These are phyloP conservation scores for Lenwebbia sp. DNA, from an alignment of 345 rosid species.

Conservation along the genomic window DNA sequence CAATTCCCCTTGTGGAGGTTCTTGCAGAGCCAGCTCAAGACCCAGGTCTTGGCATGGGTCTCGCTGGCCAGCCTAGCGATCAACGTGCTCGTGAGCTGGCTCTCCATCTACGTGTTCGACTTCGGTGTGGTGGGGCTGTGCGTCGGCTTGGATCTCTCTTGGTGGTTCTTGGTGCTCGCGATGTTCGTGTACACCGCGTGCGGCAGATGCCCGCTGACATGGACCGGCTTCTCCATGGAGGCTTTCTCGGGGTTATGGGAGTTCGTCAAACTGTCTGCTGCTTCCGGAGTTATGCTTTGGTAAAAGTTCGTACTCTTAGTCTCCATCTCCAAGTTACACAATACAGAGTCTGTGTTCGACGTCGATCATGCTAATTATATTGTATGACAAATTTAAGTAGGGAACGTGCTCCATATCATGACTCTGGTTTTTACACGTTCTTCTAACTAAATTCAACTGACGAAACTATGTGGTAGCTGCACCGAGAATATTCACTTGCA, in stretches of 20 bases:
- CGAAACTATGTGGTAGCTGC: background rate
- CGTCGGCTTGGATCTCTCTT: conserved; percentile 19
- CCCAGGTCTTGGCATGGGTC: conserved; percentile 26
- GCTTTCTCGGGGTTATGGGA: conserved; percentile 26
- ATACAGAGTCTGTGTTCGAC: background rate
- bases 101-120: conserved; percentile 10
- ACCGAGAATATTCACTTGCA: background rate
- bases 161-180: conserved; percentile 25
- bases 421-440: background rate
- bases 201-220: conserved; percentile 20
- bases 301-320: background rate
- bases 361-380: background rate
- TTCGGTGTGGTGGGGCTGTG: conserved; percentile 22
- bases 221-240: conserved; percentile 25
- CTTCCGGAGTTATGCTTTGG: conserved; percentile 41
- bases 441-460: background rate
- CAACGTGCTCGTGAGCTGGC: conserved; percentile 16
- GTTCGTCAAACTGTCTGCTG: conserved; percentile 23
- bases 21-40: conserved; percentile 32
- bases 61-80: conserved; percentile 11
- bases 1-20: conserved; percentile 25
- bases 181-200: background rate
- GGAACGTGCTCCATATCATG: background rate
- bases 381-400: background rate
- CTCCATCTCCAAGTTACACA: background rate